Evolutionary conservation across 2,329 filamentous ascomycete species (phyloP).

Genomic region (Alternaria sp.): DNA sequence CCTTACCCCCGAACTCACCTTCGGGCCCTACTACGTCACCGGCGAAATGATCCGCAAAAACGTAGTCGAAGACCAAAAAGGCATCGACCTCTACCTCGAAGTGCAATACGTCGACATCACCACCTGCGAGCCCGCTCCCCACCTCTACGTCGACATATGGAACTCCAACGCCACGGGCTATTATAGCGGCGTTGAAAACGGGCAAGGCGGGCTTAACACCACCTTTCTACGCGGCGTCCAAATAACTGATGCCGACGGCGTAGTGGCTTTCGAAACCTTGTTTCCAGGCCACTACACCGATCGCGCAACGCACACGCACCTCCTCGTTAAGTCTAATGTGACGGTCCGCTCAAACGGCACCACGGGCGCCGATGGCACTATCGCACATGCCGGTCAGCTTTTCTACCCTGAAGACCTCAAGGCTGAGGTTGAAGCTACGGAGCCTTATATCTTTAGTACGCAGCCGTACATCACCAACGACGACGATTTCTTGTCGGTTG

Average conservation of each 20-base stretch:
- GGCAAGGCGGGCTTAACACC: conserved; percentile 31
- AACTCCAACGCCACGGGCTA: conserved; percentile 2
- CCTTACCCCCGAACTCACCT: conserved; percentile 31
- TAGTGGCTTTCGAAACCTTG: conserved; percentile 56
- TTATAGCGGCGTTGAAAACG: conserved; percentile 53
- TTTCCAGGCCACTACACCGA: conserved; percentile 53
- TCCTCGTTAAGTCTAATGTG: conserved; percentile 49
- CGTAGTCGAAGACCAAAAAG: conserved; percentile 54
- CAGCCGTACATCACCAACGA: conserved; percentile 24
- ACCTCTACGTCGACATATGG: conserved; percentile 56
- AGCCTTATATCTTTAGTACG: conserved; percentile 49
- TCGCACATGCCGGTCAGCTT: conserved; percentile 52
- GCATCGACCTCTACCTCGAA: conserved; percentile 57
- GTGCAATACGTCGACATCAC: conserved; percentile 60
- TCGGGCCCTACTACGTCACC: conserved; percentile 27
- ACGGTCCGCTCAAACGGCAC: conserved; percentile 46
- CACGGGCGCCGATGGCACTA: conserved; percentile 43
- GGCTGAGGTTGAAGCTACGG: conserved; percentile 45
- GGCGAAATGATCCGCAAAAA: conserved; percentile 51
- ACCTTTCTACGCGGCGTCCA: conserved; percentile 57
- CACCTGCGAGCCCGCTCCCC: conserved; percentile 58
- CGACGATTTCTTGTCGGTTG: conserved; percentile 35
- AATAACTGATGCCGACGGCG: conserved; percentile 54
- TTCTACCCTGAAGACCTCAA: conserved; percentile 51
- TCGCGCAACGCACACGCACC: conserved; percentile 33